Evolutionary conservation across 768 basidiomycete species (phyloP).

Genomic region (Rhodotorula toruloides): DNA sequence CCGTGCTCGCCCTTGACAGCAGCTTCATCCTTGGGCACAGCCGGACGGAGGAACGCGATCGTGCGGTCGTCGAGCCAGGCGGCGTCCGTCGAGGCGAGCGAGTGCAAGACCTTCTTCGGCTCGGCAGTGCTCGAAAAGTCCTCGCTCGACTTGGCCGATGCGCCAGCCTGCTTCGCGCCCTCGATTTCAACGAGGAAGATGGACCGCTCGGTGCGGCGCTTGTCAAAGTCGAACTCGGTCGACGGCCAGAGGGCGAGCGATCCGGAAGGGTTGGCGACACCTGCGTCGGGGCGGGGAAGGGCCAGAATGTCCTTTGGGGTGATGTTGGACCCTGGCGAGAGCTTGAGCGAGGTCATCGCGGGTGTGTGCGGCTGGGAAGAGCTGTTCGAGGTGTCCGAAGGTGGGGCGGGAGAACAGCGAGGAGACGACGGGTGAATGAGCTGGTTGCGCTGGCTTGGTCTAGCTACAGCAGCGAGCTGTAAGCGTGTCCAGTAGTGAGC

Average conservation of each 20-base stretch:
- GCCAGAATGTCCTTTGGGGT: slow-evolving; percentile 32
- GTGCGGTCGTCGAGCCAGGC: slow-evolving; percentile 40
- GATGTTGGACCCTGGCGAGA: slow-evolving; percentile 9
- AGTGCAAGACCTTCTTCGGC: slow-evolving; percentile 9
- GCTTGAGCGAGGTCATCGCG: not conserved
- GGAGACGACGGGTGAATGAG: too few relatives aligned
- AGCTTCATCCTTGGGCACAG: not conserved
- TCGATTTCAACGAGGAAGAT: slow-evolving; percentile 23
- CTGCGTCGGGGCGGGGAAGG: slow-evolving; percentile 34
- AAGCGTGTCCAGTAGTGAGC: too few relatives aligned
- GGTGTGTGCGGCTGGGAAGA: not conserved
- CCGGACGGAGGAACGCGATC: slow-evolving; percentile 31
- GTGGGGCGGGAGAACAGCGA: too few relatives aligned
- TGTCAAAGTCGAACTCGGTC: slow-evolving; percentile 18
- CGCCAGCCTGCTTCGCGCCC: not conserved
- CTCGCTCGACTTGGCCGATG: not conserved
- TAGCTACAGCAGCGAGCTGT: too few relatives aligned
- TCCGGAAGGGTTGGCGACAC: slow-evolving; percentile 16
- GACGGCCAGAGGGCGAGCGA: slow-evolving; percentile 34
- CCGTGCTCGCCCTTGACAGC: not conserved
- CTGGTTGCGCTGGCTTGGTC: too few relatives aligned
- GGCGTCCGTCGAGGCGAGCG: slow-evolving; percentile 22
- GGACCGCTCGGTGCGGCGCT: slow-evolving; percentile 4
- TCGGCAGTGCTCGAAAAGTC: not conserved
- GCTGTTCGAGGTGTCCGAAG: too few relatives aligned